Evolutionary conservation across 108 stramenopile genomes (phyloP).

Genomic region (Nannochloropsis oceanica): DNA sequence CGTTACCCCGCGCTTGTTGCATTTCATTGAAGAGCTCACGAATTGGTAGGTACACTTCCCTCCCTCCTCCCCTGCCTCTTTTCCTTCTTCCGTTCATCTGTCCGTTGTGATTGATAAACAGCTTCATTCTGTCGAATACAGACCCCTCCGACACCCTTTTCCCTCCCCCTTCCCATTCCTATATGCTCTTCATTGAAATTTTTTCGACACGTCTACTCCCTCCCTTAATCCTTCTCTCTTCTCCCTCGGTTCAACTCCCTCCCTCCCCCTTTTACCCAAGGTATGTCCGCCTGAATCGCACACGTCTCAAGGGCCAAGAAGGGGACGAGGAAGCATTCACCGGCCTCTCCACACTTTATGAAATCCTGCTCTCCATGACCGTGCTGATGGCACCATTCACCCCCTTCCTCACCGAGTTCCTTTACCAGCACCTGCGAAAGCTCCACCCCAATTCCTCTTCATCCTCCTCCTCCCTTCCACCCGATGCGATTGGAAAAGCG

Average conservation of each 20-base stretch:
- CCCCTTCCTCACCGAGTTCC: conserved; percentile 94
- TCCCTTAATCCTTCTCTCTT: background rate
- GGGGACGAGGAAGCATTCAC: conserved; percentile 53
- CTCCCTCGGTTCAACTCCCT: background rate
- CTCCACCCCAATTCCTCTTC: conserved; percentile 60
- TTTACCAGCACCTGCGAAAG: conserved; percentile 88
- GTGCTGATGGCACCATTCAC: conserved; percentile 96
- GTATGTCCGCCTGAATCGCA: conserved; percentile 94
- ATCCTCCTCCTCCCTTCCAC: background rate
- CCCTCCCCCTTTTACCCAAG: background rate
- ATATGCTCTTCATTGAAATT: background rate
- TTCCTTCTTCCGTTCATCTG: background rate
- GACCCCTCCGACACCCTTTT: too few relatives aligned
- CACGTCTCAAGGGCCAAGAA: conserved; percentile 89
- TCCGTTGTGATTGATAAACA: background rate
- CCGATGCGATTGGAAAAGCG: conserved; percentile 59
- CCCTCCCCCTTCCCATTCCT: too few relatives aligned
- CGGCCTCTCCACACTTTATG: conserved; percentile 79
- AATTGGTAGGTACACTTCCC: conserved; percentile 56
- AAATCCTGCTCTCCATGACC: conserved; percentile 78
- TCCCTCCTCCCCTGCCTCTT: background rate
- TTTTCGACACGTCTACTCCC: background rate
- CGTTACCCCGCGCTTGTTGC: conserved; percentile 91
- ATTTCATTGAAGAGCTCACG: conserved; percentile 85
- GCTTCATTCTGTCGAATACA: too few relatives aligned